Base-by-base conservation (phyloP, 2,329 filamentous ascomycete genomes). In the Aspergillus transmontanensis region DNA sequence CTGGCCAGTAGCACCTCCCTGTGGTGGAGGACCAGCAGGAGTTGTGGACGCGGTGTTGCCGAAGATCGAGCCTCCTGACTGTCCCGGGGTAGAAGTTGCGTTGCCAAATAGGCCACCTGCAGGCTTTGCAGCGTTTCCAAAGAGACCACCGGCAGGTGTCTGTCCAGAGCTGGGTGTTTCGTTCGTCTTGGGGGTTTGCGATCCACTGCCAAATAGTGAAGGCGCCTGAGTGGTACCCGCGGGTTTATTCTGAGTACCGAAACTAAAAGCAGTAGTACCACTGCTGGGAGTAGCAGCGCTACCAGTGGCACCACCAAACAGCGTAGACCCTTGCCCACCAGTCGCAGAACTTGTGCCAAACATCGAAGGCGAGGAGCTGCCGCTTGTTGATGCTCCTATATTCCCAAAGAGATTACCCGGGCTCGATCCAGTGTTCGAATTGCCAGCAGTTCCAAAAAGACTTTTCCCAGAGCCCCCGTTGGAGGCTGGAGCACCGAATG, bases 21-120 rank as follows among this genome's bases (percentile, higher is more conserved):
- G 65, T 36, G 82, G 81, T 32, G 83, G 82, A 64, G 81, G 81
- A 7, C 82, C 82, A 59, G 82, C 82, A 57, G 83, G 83, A 36
- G 82, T 84, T 21, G 83, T 84, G 19, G 82, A 84, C 56, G 76
- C 68, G 61, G 75, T 79, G 57, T 72, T 78, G 51, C 72, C 75
- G 63, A 82, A 81, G 53, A 78, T 55, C 57, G 64, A 63, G n/a
- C 64, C 69, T 56, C 71, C 73, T 36, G 76, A 71, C 50, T 78
- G 73, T 30, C 75, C 76, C 56, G 80, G 79, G 23, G 79, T 80
- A 39, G 79, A 73, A 26, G 77, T 74, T 10, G 67, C 67, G 64
- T 66, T 74, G 46, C 76, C 76, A 60, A 80, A 79, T 11, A 76
- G 58, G 14, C 67, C 66, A 21, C 67, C 66, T n/a, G 64, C 64